Evolutionary conservation across 2,329 filamentous ascomycete genomes (phyloP).

Genomic region (Cladosporium sp.): DNA sequence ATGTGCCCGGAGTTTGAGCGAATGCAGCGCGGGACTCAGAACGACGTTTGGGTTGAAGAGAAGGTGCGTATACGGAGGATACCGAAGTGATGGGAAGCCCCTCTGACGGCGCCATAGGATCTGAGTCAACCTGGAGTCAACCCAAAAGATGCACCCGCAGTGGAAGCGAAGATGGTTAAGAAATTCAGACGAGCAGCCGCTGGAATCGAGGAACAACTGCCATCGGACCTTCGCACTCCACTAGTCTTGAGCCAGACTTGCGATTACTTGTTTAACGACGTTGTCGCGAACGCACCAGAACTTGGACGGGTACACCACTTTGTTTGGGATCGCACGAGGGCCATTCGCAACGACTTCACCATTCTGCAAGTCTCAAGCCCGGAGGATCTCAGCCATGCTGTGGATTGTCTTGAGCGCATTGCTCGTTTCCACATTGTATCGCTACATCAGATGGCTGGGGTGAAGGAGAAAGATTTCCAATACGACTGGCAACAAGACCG

Average conservation of each 20-base stretch:
- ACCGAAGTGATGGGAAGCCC: conserved; percentile 9
- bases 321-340: conserved; percentile 66
- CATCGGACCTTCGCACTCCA: conserved; percentile 65
- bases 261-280: conserved; percentile 47
- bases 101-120: conserved; percentile 37
- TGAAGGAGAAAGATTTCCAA: conserved; percentile 50
- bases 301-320: conserved; percentile 61
- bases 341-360: conserved; percentile 66
- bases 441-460: conserved; percentile 59
- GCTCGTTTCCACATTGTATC: conserved; percentile 65
- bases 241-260: conserved; percentile 46
- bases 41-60: conserved; percentile 63
- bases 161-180: conserved; percentile 63
- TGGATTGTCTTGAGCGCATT: conserved; percentile 64
- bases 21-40: conserved; percentile 62
- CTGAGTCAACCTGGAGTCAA: conserved; percentile 30
- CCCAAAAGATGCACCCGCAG: conserved; percentile 42
- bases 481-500: conserved; percentile 63
- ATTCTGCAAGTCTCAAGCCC: conserved; percentile 61
- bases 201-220: conserved; percentile 63
- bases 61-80: conserved; percentile 47
- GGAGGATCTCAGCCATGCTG: conserved; percentile 59
- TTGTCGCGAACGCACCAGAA: conserved; percentile 54
- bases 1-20: conserved; percentile 68
- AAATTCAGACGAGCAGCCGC: conserved; percentile 64